These are phyloP conservation scores for Suhomyces terraborum DNA, from an alignment of 1,139 yeast genomes.

Conservation along the genomic window DNA sequence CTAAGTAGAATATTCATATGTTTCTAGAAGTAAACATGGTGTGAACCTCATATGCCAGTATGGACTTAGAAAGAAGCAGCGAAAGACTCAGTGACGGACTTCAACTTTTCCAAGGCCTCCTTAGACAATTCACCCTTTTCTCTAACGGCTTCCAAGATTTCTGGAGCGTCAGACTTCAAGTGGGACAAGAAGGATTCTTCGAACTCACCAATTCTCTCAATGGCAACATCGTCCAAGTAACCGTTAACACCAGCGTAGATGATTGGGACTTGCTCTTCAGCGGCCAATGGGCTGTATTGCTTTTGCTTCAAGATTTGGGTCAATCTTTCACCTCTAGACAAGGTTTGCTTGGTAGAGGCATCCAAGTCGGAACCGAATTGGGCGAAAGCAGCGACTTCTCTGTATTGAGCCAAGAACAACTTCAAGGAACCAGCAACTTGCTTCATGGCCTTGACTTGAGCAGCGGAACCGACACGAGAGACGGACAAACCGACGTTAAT, in stretches of 20 bases:
- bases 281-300: constrained; percentile 95
- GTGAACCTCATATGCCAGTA: constrained; percentile 14
- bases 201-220: constrained; percentile 86
- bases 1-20: constrained; percentile 13
- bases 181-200: constrained; percentile 90
- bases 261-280: constrained; percentile 98
- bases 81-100: constrained; percentile 88
- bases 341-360: constrained; percentile 99
- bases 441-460: constrained; percentile 99
- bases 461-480: constrained; percentile 99
- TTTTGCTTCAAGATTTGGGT: constrained; percentile 98
- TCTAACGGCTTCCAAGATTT: constrained; percentile 79
- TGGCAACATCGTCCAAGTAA: constrained; percentile 86
- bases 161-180: constrained; percentile 88
- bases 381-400: constrained; percentile 99
- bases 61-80: constrained; percentile 71
- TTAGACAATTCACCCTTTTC: constrained; percentile 88
- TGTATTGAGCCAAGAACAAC: constrained; percentile 99
- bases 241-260: constrained; percentile 99
- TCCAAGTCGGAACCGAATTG: constrained; percentile 99
- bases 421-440: constrained; percentile 99
- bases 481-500: constrained; percentile 99
- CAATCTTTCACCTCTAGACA: constrained; percentile 99
- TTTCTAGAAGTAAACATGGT: constrained; percentile 13
- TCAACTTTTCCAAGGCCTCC: constrained; percentile 85